A percentile compares a stretch with the other conserved stretches of the same genome.
These are phyloP conservation scores for Clonostachys byssicola DNA, from an alignment of 2,329 filamentous ascomycete genomes.

Conservation along the genomic window DNA sequence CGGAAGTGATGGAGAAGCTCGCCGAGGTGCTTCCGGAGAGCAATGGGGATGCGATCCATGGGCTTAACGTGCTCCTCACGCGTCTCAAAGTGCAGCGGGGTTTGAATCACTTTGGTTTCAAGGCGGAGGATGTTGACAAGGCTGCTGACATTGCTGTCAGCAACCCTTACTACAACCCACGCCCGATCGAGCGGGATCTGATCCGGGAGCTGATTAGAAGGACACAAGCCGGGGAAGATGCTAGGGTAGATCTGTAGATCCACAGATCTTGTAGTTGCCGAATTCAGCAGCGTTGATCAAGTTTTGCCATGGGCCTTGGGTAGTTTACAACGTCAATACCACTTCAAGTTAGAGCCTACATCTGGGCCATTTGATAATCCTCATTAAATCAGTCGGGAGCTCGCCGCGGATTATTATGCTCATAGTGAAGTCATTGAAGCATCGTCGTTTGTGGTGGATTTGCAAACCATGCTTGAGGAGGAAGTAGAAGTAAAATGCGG, in stretches of 20 bases:
- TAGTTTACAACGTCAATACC: too few species aligned
- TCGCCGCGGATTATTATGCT: too few species aligned
- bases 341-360: too few species aligned
- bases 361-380: too few species aligned
- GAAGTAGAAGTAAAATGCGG: too few species aligned
- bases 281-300: too few species aligned
- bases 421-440: too few species aligned
- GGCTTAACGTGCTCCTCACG: constrained; percentile 50
- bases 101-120: constrained; percentile 52
- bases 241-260: constrained; percentile 20
- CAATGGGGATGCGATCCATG: constrained; percentile 52
- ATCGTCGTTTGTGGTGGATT: too few species aligned
- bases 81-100: constrained; percentile 48
- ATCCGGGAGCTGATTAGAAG: constrained; percentile 53
- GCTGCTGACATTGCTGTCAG: constrained; percentile 53
- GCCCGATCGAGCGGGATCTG: constrained; percentile 42
- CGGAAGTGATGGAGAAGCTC: constrained; percentile 45
- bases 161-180: constrained; percentile 57
- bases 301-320: too few species aligned
- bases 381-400: too few species aligned
- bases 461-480: too few species aligned
- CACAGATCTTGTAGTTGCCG: too few species aligned
- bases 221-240: constrained; percentile 55
- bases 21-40: constrained; percentile 50
- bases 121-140: constrained; percentile 54